A percentile compares a stretch with the other conserved stretches of the same genome.
Evolutionary conservation across 2,329 filamentous ascomycete genomes (phyloP).

Genomic region (Parastagonospora avenae): DNA sequence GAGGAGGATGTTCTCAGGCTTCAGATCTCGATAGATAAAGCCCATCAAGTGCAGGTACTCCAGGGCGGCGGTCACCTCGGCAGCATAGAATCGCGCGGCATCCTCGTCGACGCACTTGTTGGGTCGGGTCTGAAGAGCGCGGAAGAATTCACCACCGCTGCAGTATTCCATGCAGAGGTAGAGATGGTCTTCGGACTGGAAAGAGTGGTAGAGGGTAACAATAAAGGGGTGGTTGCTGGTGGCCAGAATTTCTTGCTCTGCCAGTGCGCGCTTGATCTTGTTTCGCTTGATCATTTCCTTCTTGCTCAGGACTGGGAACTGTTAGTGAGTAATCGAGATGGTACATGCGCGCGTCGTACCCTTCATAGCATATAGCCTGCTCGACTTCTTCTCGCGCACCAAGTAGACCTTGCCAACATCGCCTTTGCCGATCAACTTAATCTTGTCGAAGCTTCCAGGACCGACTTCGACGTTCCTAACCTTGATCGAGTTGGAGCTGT

Average conservation of each 20-base stretch:
- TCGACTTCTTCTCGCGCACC: conserved; percentile 97
- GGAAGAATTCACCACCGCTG: conserved; percentile 97
- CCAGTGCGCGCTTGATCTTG: conserved; percentile 98
- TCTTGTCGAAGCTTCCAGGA: conserved; percentile 97
- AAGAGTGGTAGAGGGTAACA: conserved; percentile 97
- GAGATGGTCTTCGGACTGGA: conserved; percentile 97
- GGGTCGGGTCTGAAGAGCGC: conserved; percentile 91
- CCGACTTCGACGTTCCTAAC: conserved; percentile 96
- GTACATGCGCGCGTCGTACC: conserved; percentile 60
- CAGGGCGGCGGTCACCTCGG: conserved; percentile 92
- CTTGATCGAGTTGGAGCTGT: conserved; percentile 99
- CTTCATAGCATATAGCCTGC: conserved; percentile 96
- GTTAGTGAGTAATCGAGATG: conserved; percentile 29
- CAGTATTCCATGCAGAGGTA: conserved; percentile 99
- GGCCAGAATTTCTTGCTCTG: conserved; percentile 96
- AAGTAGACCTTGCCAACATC: conserved; percentile 99
- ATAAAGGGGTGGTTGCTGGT: conserved; percentile 99
- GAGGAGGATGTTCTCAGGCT: conserved; percentile 95
- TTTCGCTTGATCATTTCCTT: conserved; percentile 99
- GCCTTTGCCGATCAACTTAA: conserved; percentile 98
- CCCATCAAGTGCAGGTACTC: conserved; percentile 99
- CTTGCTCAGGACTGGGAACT: conserved; percentile 82
- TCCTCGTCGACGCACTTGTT: conserved; percentile 98
- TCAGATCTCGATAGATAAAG: conserved; percentile 97
- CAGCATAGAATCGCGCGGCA: conserved; percentile 94